phyloP scores from a whole-genome alignment of 208 protist genomes.

The Leishmania mexicana region DNA sequence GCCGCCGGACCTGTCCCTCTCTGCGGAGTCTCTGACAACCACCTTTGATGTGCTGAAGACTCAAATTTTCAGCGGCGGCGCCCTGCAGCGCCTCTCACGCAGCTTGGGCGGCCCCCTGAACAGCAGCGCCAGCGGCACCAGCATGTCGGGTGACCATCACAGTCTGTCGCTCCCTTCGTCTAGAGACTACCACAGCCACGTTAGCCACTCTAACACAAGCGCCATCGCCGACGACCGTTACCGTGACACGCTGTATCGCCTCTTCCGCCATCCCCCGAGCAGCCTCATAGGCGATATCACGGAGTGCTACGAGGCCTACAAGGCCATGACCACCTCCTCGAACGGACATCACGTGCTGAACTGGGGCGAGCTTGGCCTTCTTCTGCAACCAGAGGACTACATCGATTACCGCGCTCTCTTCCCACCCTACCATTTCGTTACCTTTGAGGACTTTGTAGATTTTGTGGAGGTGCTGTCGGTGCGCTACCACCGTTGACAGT shows the following conservation, averaged over 20 bases:
- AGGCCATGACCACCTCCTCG: slow-evolving; percentile 22
- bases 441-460: slow-evolving; percentile 30
- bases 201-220: not conserved
- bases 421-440: slow-evolving; percentile 20
- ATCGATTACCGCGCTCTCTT: slow-evolving; percentile 36
- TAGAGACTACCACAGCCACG: not conserved
- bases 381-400: slow-evolving; percentile 36
- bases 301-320: slow-evolving; percentile 17
- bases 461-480: slow-evolving; percentile 42
- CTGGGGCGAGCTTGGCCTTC: slow-evolving; percentile 29
- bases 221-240: slow-evolving; percentile 16
- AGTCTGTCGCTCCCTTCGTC: not conserved
- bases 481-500: slow-evolving; percentile 12
- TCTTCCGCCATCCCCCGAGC: slow-evolving; percentile 33
- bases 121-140: slow-evolving; percentile 14
- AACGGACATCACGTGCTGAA: slow-evolving; percentile 24
- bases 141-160: slow-evolving; percentile 5
- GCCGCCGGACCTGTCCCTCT: slow-evolving; percentile 7
- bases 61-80: not conserved
- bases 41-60: not conserved
- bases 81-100: slow-evolving; percentile 4
- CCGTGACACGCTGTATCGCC: slow-evolving; percentile 26
- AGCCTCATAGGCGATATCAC: slow-evolving; percentile 17
- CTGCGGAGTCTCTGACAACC: not conserved
- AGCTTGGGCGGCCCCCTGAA: slow-evolving; percentile 2